Evolutionary conservation across 2,329 filamentous ascomycete genomes (phyloP), one percentile per base, ranked within the genome.

Genomic region (Mollisiaceae sp.): DNA sequence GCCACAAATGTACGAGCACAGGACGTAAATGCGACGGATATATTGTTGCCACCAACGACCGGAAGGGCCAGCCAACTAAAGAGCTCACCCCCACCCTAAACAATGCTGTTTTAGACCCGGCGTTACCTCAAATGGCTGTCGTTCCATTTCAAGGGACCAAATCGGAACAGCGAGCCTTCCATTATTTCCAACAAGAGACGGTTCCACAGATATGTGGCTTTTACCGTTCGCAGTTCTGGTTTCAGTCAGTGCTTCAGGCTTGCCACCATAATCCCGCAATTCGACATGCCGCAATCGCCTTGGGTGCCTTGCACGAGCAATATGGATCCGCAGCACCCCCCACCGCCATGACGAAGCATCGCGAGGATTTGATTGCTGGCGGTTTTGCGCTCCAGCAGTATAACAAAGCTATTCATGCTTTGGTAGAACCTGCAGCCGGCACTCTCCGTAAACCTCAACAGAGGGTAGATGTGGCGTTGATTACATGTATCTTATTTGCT

Each of bases 201-300:
- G 84, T 86, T 1, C 82, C 78, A 38, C 85, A 88, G 69, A 78
- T 90, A 8, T 88, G 86, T 0, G 86, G 87, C n/a, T 89, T 86
- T 71, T 89, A 89, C 66, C 84, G 89, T 72, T 83, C 82, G 24
- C 79, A 82, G 2, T 90, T 89, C 72, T 90, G 87, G 87, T 85
- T 82, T 0, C 80, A 82, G 50, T 81, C 83, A 14, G 86, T 90
- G 3, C 75, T 89, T 14, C 84, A 86, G 68, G 85, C 86, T 72
- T 89, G 86, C 60, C 85, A 89, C 66, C 79, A 80, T 1, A 61
- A 66, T 35, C 66, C 66, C n/a, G 60, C 68, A 8, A 50, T 70
- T n/a, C 63, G 52, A 32, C 66, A 70, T 60, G 66, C 61, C 20
- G 61, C 60, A 11, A 54, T 68, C 11, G 66, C 66, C 2, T 27